Evolutionary conservation across 2,329 filamentous ascomycete genomes (phyloP).

Genomic region (Fusarium heterosporum): DNA sequence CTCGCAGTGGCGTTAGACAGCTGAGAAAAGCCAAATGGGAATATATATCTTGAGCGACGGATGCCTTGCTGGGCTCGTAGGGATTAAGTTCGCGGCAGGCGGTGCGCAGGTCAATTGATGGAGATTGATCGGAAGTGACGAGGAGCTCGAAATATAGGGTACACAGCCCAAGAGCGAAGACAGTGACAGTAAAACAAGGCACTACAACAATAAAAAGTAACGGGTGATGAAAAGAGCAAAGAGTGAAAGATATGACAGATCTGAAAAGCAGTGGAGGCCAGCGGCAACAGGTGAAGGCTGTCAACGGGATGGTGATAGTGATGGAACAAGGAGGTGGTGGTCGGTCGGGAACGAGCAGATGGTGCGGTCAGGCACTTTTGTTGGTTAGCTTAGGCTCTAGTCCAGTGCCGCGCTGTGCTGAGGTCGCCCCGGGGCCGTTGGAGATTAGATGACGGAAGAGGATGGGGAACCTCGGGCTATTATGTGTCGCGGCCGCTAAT

Average conservation of each 20-base stretch:
- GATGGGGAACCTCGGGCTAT: conserved; percentile 24
- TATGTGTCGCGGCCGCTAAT: conserved; percentile 9
- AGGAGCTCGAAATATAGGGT: conserved; percentile 35
- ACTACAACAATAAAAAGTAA: conserved; percentile 21
- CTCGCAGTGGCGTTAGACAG: conserved; percentile 17
- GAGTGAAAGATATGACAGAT: conserved; percentile 7
- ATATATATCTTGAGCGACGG: conserved; percentile 22
- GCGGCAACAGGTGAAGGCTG: conserved; percentile 16
- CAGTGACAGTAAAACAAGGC: conserved; percentile 7
- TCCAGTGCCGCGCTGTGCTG: conserved; percentile 10
- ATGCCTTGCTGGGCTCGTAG: conserved; percentile 29
- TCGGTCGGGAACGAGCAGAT: conserved; percentile 36
- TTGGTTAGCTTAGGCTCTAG: conserved; percentile 7
- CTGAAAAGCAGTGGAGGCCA: conserved; percentile 10
- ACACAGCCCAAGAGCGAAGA: conserved; percentile 9
- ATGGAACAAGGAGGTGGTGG: conserved; percentile 40
- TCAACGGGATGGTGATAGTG: conserved; percentile 36
- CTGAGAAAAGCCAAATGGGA: conserved; percentile 13
- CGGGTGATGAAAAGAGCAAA: conserved; percentile 28
- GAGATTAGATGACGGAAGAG: conserved; percentile 41
- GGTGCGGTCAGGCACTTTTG: conserved; percentile 46
- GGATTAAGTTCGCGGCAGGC: conserved; percentile 29
- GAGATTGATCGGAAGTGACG: conserved; percentile 23
- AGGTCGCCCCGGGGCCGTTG: conserved; percentile 17
- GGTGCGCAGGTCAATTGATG: conserved; percentile 10